Evolutionary conservation across 2,329 filamentous ascomycete genomes (phyloP).

Genomic region (Verticillium nubilum): DNA sequence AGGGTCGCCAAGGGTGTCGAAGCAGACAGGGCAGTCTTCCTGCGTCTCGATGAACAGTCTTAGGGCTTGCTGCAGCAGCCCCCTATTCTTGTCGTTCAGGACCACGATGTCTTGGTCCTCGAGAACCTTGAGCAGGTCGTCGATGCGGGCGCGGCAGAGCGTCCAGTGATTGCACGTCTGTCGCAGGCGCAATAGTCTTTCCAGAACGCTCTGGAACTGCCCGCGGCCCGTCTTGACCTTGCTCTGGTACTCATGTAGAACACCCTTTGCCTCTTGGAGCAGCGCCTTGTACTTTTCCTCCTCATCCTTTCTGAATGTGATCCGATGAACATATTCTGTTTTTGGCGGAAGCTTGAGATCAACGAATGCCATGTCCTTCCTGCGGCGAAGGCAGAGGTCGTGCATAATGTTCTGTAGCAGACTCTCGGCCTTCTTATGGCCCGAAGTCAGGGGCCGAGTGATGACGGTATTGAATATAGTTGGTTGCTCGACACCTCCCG

Average conservation of each 20-base stretch:
- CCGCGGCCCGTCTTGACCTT: conserved; percentile 38
- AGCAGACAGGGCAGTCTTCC: conserved; percentile 79
- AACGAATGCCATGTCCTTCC: conserved; percentile 85
- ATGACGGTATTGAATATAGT: conserved; percentile 70
- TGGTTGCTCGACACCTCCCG: conserved; percentile 67
- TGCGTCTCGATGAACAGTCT: conserved; percentile 72
- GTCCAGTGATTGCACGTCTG: conserved; percentile 89
- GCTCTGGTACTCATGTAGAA: conserved; percentile 54
- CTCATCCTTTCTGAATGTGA: conserved; percentile 70
- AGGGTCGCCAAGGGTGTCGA: conserved; percentile 65
- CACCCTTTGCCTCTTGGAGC: conserved; percentile 64
- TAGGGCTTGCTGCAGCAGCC: conserved; percentile 68
- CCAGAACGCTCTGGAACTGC: conserved; percentile 69
- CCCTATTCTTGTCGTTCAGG: conserved; percentile 66
- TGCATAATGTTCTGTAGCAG: conserved; percentile 73
- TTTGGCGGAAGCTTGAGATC: conserved; percentile 74
- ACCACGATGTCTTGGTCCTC: conserved; percentile 62
- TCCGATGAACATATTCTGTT: conserved; percentile 70
- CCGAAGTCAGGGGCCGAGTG: conserved; percentile 59
- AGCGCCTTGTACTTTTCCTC: conserved; percentile 72
- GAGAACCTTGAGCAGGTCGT: conserved; percentile 63
- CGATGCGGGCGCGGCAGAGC: conserved; percentile 69
- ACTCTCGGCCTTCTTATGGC: conserved; percentile 51
- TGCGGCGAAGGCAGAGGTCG: conserved; percentile 74
- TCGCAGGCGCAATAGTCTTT: conserved; percentile 74